Evolutionary conservation across 768 basidiomycete genomes (phyloP).

Genomic region (Lactifluus piperatus): DNA sequence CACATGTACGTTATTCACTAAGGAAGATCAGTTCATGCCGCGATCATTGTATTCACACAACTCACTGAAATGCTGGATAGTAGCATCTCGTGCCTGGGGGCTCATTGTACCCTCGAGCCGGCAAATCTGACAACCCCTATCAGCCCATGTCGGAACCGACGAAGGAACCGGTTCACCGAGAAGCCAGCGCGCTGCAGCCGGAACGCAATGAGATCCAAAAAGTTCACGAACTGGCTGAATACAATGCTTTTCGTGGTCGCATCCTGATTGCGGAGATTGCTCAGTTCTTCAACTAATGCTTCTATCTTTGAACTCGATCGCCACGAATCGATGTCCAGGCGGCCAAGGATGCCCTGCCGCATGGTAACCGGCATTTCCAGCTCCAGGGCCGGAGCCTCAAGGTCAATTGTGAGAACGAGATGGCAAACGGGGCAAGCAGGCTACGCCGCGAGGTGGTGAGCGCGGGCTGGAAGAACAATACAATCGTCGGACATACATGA

Average conservation of each 20-base stretch:
- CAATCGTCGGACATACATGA: slow-evolving; percentile 32
- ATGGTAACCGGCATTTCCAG: slow-evolving; percentile 47
- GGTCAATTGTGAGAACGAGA: slow-evolving; percentile 83
- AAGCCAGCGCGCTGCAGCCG: slow-evolving; percentile 89
- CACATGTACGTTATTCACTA: slow-evolving; percentile 87
- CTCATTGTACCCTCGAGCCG: slow-evolving; percentile 95
- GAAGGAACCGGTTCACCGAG: slow-evolving; percentile 40
- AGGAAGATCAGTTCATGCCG: not conserved
- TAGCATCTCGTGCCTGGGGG: slow-evolving; percentile 91
- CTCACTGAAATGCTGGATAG: slow-evolving; percentile 90
- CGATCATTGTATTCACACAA: slow-evolving; percentile 15
- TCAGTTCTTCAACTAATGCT: slow-evolving; percentile 88
- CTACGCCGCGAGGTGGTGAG: slow-evolving; percentile 29
- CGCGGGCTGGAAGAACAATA: not conserved
- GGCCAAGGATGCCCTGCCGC: slow-evolving; percentile 89
- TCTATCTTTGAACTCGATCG: slow-evolving; percentile 97
- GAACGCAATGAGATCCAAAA: slow-evolving; percentile 89
- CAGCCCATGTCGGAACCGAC: not conserved
- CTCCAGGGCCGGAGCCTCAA: slow-evolving; percentile 91
- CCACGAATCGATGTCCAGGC: slow-evolving; percentile 84
- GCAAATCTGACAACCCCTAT: slow-evolving; percentile 52
- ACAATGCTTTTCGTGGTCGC: slow-evolving; percentile 94
- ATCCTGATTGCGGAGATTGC: slow-evolving; percentile 74
- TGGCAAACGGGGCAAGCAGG: slow-evolving; percentile 96
- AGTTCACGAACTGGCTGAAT: slow-evolving; percentile 93